A percentile compares a stretch with the other conserved stretches of the same genome.
Evolutionary conservation across 2,329 filamentous ascomycete species (phyloP).

Genomic region (Aureobasidium sp.): DNA sequence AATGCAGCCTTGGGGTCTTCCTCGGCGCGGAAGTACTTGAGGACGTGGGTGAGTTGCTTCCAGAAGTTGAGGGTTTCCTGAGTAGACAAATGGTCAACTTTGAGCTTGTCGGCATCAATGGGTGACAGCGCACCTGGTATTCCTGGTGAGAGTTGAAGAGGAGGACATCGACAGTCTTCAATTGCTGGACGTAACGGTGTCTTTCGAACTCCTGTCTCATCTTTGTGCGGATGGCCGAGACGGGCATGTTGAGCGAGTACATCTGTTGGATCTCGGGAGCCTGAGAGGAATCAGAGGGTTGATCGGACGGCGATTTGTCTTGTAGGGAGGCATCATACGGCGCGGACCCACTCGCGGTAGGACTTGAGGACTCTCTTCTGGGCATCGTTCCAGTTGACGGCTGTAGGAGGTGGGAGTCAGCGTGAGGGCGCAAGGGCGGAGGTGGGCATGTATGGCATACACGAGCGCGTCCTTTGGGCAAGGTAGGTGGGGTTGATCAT

Average conservation of each 20-base stretch:
- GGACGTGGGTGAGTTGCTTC: slow-evolving; percentile 92
- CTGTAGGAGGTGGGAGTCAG: slow-evolving; percentile 39
- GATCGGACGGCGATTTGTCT: neutral
- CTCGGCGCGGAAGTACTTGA: slow-evolving; percentile 93
- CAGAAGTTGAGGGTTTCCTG: slow-evolving; percentile 99
- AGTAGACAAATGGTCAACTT: neutral
- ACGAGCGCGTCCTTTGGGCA: slow-evolving; percentile 48
- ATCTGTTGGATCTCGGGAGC: slow-evolving; percentile 94
- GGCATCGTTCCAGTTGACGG: slow-evolving; percentile 82
- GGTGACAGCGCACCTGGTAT: slow-evolving; percentile 65
- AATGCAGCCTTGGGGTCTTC: slow-evolving; percentile 66
- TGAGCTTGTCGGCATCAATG: neutral
- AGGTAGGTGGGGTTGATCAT: slow-evolving; percentile 89
- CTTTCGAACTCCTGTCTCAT: slow-evolving; percentile 96
- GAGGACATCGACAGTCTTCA: slow-evolving; percentile 80
- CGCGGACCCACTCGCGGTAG: slow-evolving; percentile 93
- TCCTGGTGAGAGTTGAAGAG: slow-evolving; percentile 86
- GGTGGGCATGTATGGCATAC: slow-evolving; percentile 26
- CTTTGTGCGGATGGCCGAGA: slow-evolving; percentile 81
- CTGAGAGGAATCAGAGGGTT: slow-evolving; percentile 39
- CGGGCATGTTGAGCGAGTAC: slow-evolving; percentile 87
- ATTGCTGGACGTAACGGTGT: slow-evolving; percentile 84
- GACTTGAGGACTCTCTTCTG: slow-evolving; percentile 76
- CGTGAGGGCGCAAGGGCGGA: slow-evolving; percentile 11
- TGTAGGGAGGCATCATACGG: slow-evolving; percentile 55